These are phyloP conservation scores for Mortierella sp. DNA, from an alignment of 371 early-diverging fungal species.

Conservation along the genomic window DNA sequence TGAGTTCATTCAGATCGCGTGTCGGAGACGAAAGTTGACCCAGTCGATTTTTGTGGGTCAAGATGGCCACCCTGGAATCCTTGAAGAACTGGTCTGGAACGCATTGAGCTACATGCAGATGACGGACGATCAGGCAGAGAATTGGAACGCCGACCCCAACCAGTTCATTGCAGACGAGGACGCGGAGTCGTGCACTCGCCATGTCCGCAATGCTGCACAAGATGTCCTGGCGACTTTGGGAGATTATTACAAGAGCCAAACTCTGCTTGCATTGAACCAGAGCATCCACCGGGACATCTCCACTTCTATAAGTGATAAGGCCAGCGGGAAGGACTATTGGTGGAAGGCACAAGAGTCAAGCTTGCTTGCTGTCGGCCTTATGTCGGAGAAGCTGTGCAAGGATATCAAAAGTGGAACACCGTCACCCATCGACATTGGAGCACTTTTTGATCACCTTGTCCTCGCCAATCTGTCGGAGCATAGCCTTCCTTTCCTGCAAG, in stretches of 20 bases:
- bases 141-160: slow-evolving; percentile 88
- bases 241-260: slow-evolving; percentile 71
- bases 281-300: slow-evolving; percentile 48
- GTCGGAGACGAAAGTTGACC: slow-evolving; percentile 65
- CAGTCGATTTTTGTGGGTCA: slow-evolving; percentile 59
- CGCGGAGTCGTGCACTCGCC: slow-evolving; percentile 86
- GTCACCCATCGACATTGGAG: slow-evolving; percentile 74
- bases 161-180: slow-evolving; percentile 93
- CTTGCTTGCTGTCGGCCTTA: slow-evolving; percentile 79
- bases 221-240: slow-evolving; percentile 77
- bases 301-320: slow-evolving; percentile 35
- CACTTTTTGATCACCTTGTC: slow-evolving; percentile 85
- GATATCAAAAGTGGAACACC: slow-evolving; percentile 62
- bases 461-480: slow-evolving; percentile 73
- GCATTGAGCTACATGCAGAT: slow-evolving; percentile 85
- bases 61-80: slow-evolving; percentile 65
- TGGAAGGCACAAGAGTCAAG: slow-evolving; percentile 92
- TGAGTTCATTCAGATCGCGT: slow-evolving; percentile 76
- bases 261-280: slow-evolving; percentile 57
- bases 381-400: slow-evolving; percentile 71
- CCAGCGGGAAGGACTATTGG: slow-evolving; percentile 58
- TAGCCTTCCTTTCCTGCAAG: slow-evolving; percentile 88
- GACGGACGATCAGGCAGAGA: slow-evolving; percentile 84
- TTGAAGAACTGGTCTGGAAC: slow-evolving; percentile 75
- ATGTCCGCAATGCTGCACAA: slow-evolving; percentile 86